Conservation (phyloP, 495 filamentous ascomycete genomes). For the Ramalina intermedia region DNA sequence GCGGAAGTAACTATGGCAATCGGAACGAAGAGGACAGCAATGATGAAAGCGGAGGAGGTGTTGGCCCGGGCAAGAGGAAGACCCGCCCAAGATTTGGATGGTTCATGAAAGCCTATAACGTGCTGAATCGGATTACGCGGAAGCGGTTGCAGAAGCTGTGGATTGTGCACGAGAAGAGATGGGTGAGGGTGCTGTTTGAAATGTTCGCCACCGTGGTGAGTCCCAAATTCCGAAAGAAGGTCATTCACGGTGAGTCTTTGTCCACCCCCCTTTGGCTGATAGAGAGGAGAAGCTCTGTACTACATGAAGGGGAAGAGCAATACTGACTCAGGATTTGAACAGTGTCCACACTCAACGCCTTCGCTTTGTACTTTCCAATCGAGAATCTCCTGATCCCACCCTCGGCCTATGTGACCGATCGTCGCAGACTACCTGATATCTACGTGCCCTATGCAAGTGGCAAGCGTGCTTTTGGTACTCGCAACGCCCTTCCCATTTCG, state of each 20-base stretch:
- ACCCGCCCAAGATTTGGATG: constrained; percentile 40
- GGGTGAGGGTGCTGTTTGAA: constrained; percentile 41
- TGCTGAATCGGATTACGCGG: constrained; percentile 35
- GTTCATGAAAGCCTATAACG: constrained; percentile 42
- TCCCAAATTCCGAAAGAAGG: constrained; percentile 43
- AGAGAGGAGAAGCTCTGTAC: not conserved
- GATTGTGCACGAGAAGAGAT: constrained; percentile 42
- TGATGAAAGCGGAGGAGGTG: constrained; percentile 5
- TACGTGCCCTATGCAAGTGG: constrained; percentile 33
- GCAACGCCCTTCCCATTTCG: constrained; percentile 25
- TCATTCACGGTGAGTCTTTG: constrained; percentile 31
- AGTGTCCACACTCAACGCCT: constrained; percentile 33
- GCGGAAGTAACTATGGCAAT: constrained; percentile 13
- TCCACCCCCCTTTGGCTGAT: not conserved
- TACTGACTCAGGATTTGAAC: not conserved
- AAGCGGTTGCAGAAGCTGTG: constrained; percentile 39
- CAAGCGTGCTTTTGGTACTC: constrained; percentile 26
- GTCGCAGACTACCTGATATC: constrained; percentile 31
- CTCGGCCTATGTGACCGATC: constrained; percentile 36
- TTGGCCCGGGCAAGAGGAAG: constrained; percentile 23
- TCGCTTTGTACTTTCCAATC: constrained; percentile 34
- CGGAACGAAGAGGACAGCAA: not conserved
- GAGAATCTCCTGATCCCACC: constrained; percentile 36
- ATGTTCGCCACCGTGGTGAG: constrained; percentile 41
- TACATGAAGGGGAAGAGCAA: not conserved